Conservation (phyloP, 148 eudicot species). For the Rhododendron vialii region DNA sequence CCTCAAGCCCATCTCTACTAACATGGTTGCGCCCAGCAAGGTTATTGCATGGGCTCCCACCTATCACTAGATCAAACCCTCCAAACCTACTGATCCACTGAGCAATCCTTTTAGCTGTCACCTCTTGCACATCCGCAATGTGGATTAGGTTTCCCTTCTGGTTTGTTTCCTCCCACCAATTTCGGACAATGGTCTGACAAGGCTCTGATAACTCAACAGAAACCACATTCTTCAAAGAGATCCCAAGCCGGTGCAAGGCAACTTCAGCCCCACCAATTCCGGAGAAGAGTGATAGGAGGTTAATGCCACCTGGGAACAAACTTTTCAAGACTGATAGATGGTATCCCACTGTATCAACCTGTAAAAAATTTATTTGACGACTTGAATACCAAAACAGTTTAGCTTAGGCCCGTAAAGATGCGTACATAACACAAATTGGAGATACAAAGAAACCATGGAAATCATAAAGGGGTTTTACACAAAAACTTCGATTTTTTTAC, state of each 20-base stretch:
- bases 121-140: conserved; percentile 22
- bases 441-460: not conserved
- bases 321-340: conserved; percentile 49
- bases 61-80: conserved; percentile 41
- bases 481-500: not conserved
- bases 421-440: not conserved
- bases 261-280: conserved; percentile 52
- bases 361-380: not conserved
- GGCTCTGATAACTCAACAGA: conserved; percentile 28
- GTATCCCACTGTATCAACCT: conserved; percentile 90
- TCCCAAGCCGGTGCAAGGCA: conserved; percentile 35
- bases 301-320: conserved; percentile 33
- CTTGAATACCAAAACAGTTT: not conserved
- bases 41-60: conserved; percentile 52
- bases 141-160: conserved; percentile 29
- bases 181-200: conserved; percentile 10
- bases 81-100: conserved; percentile 13
- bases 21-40: conserved; percentile 36
- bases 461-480: not conserved
- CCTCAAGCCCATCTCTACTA: conserved; percentile 31
- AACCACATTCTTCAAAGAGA: conserved; percentile 35
- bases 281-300: conserved; percentile 40
- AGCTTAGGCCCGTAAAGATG: not conserved
- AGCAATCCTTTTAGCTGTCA: conserved; percentile 6
- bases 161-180: conserved; percentile 39